Evolutionary conservation across 75 land plant genomes (phyloP).

Genomic region (Sequoia sempervirens): DNA sequence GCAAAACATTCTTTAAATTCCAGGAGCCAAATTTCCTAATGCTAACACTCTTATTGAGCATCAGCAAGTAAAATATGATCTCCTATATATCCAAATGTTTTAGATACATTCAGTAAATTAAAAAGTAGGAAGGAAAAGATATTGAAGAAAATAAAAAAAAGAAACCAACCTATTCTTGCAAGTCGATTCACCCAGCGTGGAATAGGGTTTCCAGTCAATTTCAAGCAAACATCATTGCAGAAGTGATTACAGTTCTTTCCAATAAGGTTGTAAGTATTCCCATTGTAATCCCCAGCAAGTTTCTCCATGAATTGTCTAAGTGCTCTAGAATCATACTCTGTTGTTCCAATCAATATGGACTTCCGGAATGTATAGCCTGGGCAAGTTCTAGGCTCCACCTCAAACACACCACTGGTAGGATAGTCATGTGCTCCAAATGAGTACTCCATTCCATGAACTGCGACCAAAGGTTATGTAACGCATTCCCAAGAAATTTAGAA

Average conservation of each 20-base stretch:
- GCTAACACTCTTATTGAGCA: neutral
- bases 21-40: neutral
- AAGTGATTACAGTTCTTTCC: slow-evolving; percentile 55
- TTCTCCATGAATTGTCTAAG: slow-evolving; percentile 30
- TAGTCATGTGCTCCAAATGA: slow-evolving; percentile 50
- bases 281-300: slow-evolving; percentile 27
- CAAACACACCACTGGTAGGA: slow-evolving; percentile 42
- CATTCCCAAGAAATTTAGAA: neutral
- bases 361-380: slow-evolving; percentile 45
- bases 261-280: slow-evolving; percentile 38
- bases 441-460: slow-evolving; percentile 54
- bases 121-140: neutral
- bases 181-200: slow-evolving; percentile 56
- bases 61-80: neutral
- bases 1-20: neutral
- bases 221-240: slow-evolving; percentile 37
- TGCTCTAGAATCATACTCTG: slow-evolving; percentile 16
- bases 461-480: neutral
- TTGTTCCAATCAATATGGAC: slow-evolving; percentile 33
- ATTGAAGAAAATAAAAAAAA: neutral
- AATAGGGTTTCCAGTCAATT: slow-evolving; percentile 25
- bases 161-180: slow-evolving; percentile 32
- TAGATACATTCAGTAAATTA: neutral
- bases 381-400: slow-evolving; percentile 41
- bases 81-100: too few relatives aligned